These are phyloP conservation scores for Vigna unguiculata DNA, from an alignment of 306 rosid species.

Conservation along the genomic window DNA sequence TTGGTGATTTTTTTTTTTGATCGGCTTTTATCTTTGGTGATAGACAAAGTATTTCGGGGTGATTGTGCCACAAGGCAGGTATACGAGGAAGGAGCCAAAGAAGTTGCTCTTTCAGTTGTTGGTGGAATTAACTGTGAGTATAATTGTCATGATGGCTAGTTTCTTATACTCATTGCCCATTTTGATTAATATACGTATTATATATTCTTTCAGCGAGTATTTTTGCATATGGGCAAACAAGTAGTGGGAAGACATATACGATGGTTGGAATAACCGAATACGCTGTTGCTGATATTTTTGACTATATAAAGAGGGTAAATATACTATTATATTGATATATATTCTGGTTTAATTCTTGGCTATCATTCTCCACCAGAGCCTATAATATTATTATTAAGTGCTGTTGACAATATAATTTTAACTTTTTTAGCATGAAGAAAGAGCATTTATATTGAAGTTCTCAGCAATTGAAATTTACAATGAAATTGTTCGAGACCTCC, in stretches of 20 bases:
- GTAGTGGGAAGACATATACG: constrained; percentile 99
- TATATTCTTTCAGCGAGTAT: constrained; percentile 76
- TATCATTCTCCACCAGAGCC: constrained; percentile 6
- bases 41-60: constrained; percentile 91
- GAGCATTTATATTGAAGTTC: constrained; percentile 91
- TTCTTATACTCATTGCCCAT: constrained; percentile 43
- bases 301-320: constrained; percentile 78
- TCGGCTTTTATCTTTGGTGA: constrained; percentile 42
- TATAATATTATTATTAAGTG: constrained; percentile 23
- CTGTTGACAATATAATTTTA: constrained; percentile 38
- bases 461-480: constrained; percentile 98
- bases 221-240: constrained; percentile 99
- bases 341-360: constrained; percentile 29
- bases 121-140: constrained; percentile 93
- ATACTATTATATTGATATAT: constrained; percentile 13
- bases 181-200: constrained; percentile 40
- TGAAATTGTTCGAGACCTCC: constrained; percentile 96
- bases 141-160: constrained; percentile 30
- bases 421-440: constrained; percentile 82
- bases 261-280: constrained; percentile 94
- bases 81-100: constrained; percentile 88
- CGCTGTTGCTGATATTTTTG: constrained; percentile 91
- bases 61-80: constrained; percentile 88
- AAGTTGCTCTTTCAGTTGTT: constrained; percentile 93
- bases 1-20: constrained; percentile 36